These are phyloP conservation scores for Epichloe baconii DNA, from an alignment of 2,329 filamentous ascomycete genomes.

Conservation along the genomic window DNA sequence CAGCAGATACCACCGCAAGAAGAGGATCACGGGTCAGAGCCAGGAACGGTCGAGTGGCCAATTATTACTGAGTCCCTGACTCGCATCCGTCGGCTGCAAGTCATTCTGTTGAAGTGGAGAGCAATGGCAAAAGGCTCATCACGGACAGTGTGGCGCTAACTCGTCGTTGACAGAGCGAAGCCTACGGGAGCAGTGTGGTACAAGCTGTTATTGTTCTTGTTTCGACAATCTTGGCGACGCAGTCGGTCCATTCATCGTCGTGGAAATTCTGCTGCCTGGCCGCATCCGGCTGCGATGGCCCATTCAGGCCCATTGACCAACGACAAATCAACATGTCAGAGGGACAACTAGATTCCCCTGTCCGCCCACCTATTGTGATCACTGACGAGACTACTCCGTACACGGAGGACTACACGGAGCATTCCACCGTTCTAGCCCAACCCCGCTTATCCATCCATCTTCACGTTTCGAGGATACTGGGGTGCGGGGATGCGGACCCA, in stretches of 20 bases:
- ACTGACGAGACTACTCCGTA: not conserved
- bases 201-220: not conserved
- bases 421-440: not conserved
- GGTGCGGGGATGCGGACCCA: constrained; percentile 4
- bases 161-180: not conserved
- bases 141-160: no score
- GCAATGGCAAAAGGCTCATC: no score
- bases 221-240: not conserved
- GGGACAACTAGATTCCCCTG: not conserved
- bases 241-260: constrained; percentile 12
- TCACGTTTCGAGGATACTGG: not conserved
- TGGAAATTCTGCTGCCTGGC: constrained; percentile 20
- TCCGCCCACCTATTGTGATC: not conserved
- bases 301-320: not conserved
- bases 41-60: no score
- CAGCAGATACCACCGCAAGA: no score
- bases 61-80: no score
- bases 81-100: not conserved
- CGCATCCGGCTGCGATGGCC: not conserved
- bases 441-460: not conserved
- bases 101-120: not conserved
- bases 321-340: no score
- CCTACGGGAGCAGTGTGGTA: not conserved
- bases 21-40: not conserved
- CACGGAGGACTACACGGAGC: not conserved